Evolutionary conservation across 148 eudicot genomes (phyloP).

Genomic region (Diospyros lotus): DNA sequence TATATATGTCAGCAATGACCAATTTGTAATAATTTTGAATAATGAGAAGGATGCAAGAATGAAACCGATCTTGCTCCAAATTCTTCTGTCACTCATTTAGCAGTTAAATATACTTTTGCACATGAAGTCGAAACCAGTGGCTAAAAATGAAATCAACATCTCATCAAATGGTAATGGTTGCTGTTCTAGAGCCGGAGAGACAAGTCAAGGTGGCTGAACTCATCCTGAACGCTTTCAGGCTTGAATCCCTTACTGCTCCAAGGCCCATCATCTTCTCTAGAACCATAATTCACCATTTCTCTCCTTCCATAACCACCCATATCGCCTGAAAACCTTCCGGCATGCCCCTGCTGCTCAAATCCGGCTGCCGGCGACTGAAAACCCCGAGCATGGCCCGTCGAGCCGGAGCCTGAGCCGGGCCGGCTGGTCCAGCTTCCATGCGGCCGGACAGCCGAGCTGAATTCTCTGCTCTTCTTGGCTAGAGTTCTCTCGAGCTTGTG

Average conservation of each 20-base stretch:
- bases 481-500: slow-evolving; percentile 74
- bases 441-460: slow-evolving; percentile 16
- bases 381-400: background rate
- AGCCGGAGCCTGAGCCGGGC: slow-evolving; percentile 9
- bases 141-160: background rate
- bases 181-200: slow-evolving; percentile 41
- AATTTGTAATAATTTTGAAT: too few species aligned
- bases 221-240: slow-evolving; percentile 28
- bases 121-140: background rate
- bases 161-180: background rate
- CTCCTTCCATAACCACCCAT: background rate
- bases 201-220: slow-evolving; percentile 44
- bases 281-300: slow-evolving; percentile 14
- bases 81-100: too few species aligned
- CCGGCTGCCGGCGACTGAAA: slow-evolving; percentile 15
- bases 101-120: too few species aligned
- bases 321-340: slow-evolving; percentile 7
- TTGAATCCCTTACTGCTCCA: slow-evolving; percentile 10
- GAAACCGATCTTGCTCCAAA: too few species aligned
- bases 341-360: slow-evolving; percentile 5
- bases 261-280: slow-evolving; percentile 4
- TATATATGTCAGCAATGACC: too few species aligned
- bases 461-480: slow-evolving; percentile 57
- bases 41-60: too few species aligned
- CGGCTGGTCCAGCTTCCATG: slow-evolving; percentile 9